Evolutionary conservation across 192 early-diverging fungal species (phyloP), one percentile per base, ranked within the genome.

Genomic region (Dispira parvispora): DNA sequence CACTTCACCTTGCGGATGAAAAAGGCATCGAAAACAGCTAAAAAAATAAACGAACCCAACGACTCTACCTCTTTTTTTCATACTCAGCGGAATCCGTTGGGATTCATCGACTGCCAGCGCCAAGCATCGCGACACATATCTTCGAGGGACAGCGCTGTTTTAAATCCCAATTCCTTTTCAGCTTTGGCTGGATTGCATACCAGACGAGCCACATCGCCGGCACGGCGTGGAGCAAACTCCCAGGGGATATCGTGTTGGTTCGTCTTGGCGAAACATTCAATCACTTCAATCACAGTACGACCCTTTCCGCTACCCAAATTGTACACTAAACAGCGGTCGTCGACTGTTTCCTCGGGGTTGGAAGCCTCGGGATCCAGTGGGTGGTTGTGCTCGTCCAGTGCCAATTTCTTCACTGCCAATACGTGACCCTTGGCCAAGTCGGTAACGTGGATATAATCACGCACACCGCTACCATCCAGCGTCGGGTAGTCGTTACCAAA

Each of bases 381-480:
- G 55, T 57, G 6, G 55, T 21, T 9, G 10, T 21, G 12, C n/a
- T 57, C 55, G 55, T 57, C 55, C 47, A 68, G 69, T 45, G 71
- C 75, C 62, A 97, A 70, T 60, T 92, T 86, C 55, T 83, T 78
- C 20, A 97, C 69, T 0, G 94, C 89, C 23, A 80, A 79, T 10
- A 91, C 85, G 65, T 98, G 95, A 8, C 87, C 93, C 52, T 84
- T 78, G 18, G 93, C 91, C 38, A 96, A 76, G 64, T 98, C 95
- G 61, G 87, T 87, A 4, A 98, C 93, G 67, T 98, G 95, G 57
- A 98, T 86, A 69, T 94, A 98, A 71, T 98, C 95, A 43, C 95
- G 81, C 21, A 98, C 83, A 62, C 83, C 89, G 25, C 92, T 94
- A 21, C 95, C 93, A 61, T 98, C 95, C 50, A 75, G 76, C 0